Evolutionary conservation across 495 filamentous ascomycete genomes (phyloP).

Genomic region (Aspergillus cristatus): DNA sequence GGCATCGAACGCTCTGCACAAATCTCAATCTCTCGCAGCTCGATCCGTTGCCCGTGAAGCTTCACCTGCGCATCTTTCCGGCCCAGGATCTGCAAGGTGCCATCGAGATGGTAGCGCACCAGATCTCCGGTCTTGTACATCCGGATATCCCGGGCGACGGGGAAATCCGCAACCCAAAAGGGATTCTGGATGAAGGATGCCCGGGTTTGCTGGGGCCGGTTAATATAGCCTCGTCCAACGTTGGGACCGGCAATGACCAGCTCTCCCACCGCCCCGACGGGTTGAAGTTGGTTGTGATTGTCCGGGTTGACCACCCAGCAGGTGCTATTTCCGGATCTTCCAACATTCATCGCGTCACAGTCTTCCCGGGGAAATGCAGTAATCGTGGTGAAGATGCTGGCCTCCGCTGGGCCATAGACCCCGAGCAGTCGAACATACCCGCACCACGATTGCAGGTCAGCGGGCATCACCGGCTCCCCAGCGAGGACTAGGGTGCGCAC

Average conservation of each 20-base stretch:
- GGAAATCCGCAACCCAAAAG: neutral
- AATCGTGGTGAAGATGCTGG: constrained; percentile 4
- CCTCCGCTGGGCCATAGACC: constrained; percentile 30
- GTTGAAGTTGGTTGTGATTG: constrained; percentile 18
- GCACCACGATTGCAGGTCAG: constrained; percentile 13
- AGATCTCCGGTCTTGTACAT: constrained; percentile 35
- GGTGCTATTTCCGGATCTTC: constrained; percentile 4
- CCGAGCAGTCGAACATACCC: constrained; percentile 10
- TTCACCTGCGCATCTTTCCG: constrained; percentile 41
- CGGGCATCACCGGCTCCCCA: constrained; percentile 13
- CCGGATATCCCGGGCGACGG: neutral
- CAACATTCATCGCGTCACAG: constrained; percentile 15
- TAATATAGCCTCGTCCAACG: constrained; percentile 1
- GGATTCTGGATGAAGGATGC: neutral
- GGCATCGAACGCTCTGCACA: too few species aligned
- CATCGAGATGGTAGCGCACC: constrained; percentile 25
- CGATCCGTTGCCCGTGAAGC: constrained; percentile 40
- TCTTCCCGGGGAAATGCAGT: constrained; percentile 6
- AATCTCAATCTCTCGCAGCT: constrained; percentile 39
- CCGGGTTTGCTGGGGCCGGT: neutral
- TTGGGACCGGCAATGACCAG: neutral
- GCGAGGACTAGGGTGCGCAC: constrained; percentile 15
- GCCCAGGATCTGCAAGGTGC: constrained; percentile 18
- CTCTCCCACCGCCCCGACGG: constrained; percentile 29
- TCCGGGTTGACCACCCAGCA: constrained; percentile 24